phyloP scores from a whole-genome alignment of 805 yeast species.

The Novakomyces olei region DNA sequence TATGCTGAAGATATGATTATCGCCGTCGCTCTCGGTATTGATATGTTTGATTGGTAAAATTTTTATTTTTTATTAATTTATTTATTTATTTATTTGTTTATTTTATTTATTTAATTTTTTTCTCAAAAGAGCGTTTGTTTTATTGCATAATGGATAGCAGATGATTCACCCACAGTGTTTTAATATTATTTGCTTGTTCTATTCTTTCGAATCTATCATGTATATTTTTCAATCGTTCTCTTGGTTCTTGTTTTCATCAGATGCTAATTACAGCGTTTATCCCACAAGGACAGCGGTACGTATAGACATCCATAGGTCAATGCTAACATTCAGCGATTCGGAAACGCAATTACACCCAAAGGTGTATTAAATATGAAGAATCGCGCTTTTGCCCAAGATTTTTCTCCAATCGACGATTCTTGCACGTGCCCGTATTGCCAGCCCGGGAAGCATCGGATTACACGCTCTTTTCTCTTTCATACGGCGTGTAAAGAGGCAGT shows the following conservation, averaged over 20 bases:
- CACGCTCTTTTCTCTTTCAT: conserved; percentile 19
- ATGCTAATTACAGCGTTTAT: too few species aligned
- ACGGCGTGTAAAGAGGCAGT: conserved; percentile 22
- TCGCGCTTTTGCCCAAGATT: conserved; percentile 17
- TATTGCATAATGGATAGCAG: too few species aligned
- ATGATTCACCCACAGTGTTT: too few species aligned
- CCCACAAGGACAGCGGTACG: conserved; percentile 21
- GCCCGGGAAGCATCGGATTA: conserved; percentile 18
- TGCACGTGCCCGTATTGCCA: conserved; percentile 22
- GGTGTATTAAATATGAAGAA: conserved; percentile 19
- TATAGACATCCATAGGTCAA: neutral
- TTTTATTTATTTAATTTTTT: too few species aligned
- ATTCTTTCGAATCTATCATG: too few species aligned
- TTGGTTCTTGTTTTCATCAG: too few species aligned
- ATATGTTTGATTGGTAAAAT: conserved; percentile 26
- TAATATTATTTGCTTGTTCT: too few species aligned
- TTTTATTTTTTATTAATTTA: too few species aligned
- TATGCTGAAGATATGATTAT: conserved; percentile 27
- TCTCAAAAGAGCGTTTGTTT: too few species aligned
- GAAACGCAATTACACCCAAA: conserved; percentile 21
- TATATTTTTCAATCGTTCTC: too few species aligned
- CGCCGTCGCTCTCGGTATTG: conserved; percentile 25
- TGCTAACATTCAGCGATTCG: conserved; percentile 15
- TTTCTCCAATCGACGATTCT: conserved; percentile 18
- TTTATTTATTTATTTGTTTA: too few species aligned